Base-by-base conservation (phyloP, 805 yeast species). In the Barnettozyma sucrosica region DNA sequence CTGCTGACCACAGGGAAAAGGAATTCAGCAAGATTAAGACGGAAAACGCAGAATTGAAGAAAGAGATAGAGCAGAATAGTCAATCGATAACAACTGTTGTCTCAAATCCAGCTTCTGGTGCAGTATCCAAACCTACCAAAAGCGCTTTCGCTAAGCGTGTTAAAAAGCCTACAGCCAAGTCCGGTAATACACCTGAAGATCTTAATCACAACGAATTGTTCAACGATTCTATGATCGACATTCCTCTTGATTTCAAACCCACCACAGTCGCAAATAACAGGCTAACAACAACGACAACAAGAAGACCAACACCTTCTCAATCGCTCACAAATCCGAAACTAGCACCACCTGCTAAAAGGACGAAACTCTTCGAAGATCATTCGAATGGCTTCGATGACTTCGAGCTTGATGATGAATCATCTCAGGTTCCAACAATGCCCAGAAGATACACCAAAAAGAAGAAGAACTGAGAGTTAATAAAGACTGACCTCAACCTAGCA, bases 301-400 rank as follows among this genome's bases (percentile, higher is more conserved):
- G 13, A 11, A 11, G 14, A 16, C 7, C 24, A 21, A 21, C 37
- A 34, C 18, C 37, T 3, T 4, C 37, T 18, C 37, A 34, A 20
- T 18, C 23, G 2, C 14, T 10, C 13, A 5, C 37, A 18, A 34
- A 34, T 13, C 13, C 10, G 18, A 37, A n/a, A 23, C 40, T 19
- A 2, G 20, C 36, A 7, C 44, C 32, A 39, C 24, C 25, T 21
- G 10, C 47, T 8, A 58, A 55, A 11, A 59, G 65, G 21, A 66
- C 64, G 44, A 67, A 63, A 43, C 49, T 66, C 16, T 48, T 61
- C 3, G 68, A 67, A 7, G 53, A 50, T 37, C 58, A 51, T 2
- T 7, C 18, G 10, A 49, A 52, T 3, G 33, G 45, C 18, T 20
- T 51, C 45, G 62, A 59, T 44, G 56, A 52, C 7, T 57, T 58